Conservation (phyloP, 352 stramenopile genomes). For the Phytophthora boehmeriae region DNA sequence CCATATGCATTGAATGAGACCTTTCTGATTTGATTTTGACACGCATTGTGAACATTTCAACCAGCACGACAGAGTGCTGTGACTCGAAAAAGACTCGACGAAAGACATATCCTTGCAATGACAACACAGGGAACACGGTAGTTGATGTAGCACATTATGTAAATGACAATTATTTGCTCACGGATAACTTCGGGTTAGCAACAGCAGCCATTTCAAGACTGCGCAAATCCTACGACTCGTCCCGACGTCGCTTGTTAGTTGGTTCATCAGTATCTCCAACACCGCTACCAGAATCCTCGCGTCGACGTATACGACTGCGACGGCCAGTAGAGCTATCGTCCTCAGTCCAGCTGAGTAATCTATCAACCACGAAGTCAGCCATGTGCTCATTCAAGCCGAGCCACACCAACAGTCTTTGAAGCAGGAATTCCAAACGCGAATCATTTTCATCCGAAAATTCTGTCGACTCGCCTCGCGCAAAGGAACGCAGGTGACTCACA, state of each 20-base stretch:
- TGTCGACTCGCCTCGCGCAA: conserved; percentile 37
- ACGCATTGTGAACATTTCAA: too few relatives aligned
- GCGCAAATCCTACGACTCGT: conserved; percentile 10
- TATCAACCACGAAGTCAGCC: conserved; percentile 52
- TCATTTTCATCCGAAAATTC: conserved; percentile 33
- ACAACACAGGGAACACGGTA: background rate
- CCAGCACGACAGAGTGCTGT: too few relatives aligned
- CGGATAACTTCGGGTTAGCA: background rate
- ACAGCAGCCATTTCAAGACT: background rate
- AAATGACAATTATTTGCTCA: conserved; percentile 28
- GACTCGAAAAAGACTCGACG: too few relatives aligned
- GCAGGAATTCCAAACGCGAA: conserved; percentile 37
- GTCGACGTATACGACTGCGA: conserved; percentile 29
- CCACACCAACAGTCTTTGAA: conserved; percentile 42
- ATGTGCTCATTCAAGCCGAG: conserved; percentile 51
- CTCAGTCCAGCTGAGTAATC: conserved; percentile 41
- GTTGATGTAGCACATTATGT: conserved; percentile 13
- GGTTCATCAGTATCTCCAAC: conserved; percentile 4
- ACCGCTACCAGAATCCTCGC: conserved; percentile 17
- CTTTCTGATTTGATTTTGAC: background rate
- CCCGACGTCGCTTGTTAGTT: conserved; percentile 44
- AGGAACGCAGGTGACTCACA: conserved; percentile 44
- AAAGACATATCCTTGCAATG: background rate
- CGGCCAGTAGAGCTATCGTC: conserved; percentile 10
- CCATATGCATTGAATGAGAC: conserved; percentile 18